A percentile compares a stretch with the other conserved stretches of the same genome.
These are phyloP conservation scores for Talaromyces funiculosus DNA, from an alignment of 2,329 filamentous ascomycete species.

Conservation along the genomic window DNA sequence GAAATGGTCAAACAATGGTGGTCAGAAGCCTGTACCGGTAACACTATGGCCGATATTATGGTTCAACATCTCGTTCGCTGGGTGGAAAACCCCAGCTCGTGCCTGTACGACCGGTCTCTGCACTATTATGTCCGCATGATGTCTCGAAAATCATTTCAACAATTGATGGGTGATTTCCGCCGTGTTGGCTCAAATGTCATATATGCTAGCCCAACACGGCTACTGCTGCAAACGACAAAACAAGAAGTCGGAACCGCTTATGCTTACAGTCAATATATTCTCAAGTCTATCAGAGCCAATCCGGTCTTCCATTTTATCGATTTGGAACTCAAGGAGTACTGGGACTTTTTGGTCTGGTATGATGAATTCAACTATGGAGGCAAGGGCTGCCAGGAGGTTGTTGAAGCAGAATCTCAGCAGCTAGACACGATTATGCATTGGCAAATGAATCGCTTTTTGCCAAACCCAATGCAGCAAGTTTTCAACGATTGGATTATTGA, in stretches of 20 bases:
- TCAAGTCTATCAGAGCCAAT: conserved; percentile 94
- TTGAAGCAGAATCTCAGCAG: conserved; percentile 68
- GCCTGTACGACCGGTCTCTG: conserved; percentile 87
- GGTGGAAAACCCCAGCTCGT: conserved; percentile 90
- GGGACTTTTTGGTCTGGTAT: conserved; percentile 99
- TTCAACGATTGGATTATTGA: conserved; percentile 93
- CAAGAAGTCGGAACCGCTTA: conserved; percentile 94
- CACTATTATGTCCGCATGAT: conserved; percentile 99
- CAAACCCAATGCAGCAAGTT: conserved; percentile 68
- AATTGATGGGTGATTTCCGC: conserved; percentile 94
- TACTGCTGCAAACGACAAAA: conserved; percentile 93
- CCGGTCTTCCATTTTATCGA: conserved; percentile 97
- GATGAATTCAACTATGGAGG: conserved; percentile 99
- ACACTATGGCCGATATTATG: conserved; percentile 93
- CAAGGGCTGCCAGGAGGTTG: conserved; percentile 78
- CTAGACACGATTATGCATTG: conserved; percentile 96
- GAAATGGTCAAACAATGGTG: conserved; percentile 99
- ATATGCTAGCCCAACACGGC: conserved; percentile 83
- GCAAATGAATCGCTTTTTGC: conserved; percentile 90
- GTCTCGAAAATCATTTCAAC: conserved; percentile 93
- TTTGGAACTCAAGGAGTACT: conserved; percentile 95
- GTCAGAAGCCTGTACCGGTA: conserved; percentile 84
- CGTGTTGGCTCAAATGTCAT: conserved; percentile 91
- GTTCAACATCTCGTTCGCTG: conserved; percentile 96
- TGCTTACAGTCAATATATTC: conserved; percentile 93